Base-by-base conservation (phyloP, 148 eudicot species). In the Rhododendron ovatum region DNA sequence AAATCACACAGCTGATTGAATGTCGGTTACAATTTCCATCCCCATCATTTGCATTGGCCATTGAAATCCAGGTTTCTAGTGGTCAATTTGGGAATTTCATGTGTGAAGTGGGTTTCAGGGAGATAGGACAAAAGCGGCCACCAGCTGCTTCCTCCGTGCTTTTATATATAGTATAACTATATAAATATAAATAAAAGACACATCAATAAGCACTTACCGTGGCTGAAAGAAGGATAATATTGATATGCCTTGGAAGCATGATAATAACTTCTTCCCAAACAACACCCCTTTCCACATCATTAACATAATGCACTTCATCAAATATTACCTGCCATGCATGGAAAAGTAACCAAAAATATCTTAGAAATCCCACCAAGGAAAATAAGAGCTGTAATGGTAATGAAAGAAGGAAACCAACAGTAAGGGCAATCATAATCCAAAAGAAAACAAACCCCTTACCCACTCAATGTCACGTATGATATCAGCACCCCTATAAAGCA, bases 251-350 rank as follows among this genome's bases (percentile, higher is more conserved):
- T 55, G 99, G 99, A 86, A 97, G 98, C 98, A 97, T 95, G 84
- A 97, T 97, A 75, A 97, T 97, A 89, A 95, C 98, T 91, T 97
- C 99, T 93, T 97, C 99, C 99, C 99, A 97, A 82, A 97, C 99
- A 67, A 97, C 99, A 26, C 99, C 99, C 93, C 99, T 93, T 88
- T 97, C 99, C 78, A 93, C 95, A 86, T 97, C 98, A 90, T 97
- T 97, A 84, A 97, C 98, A 86, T 97, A 97, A 90, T 97, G 99
- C 84, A 97, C 98, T 93, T 97, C 99, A 86, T 96, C 99, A 91
- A 96, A 96, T 90, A 96, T 96, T 84, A 96, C 99, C 99, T 96
- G 84, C 69, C 22, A 82, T 28, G 45, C 14, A 88, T 83, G 87
- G 75, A 80, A 85, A 84, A 82, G 18, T 82, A 39, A 78, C 80